phyloP scores from a whole-genome alignment of 768 basidiomycete species.

The Mycena capillaripes region DNA sequence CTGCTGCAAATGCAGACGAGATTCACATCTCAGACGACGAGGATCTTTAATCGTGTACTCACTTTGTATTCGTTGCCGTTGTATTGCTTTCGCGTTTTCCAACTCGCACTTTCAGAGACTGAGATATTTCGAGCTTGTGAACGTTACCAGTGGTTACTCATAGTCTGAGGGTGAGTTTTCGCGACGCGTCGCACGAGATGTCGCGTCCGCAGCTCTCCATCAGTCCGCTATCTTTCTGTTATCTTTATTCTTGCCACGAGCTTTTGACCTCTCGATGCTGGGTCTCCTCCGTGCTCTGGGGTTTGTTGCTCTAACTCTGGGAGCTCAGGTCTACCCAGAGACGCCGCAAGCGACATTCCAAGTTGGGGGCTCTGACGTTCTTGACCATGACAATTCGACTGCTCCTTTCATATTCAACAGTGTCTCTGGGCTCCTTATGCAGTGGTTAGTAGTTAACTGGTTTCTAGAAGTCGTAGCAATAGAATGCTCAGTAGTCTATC shows the following conservation, averaged over 20 bases:
- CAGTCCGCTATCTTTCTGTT: too few species aligned
- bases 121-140: too few species aligned
- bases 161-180: too few species aligned
- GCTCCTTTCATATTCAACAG: conserved; percentile 37
- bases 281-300: conserved; percentile 1
- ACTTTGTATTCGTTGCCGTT: conserved; percentile 34
- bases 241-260: too few species aligned
- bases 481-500: background rate
- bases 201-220: background rate
- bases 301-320: background rate
- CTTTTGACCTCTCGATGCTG: background rate
- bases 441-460: conserved; percentile 24
- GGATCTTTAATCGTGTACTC: conserved; percentile 59
- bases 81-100: conserved; percentile 6
- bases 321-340: background rate
- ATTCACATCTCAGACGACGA: conserved; percentile 93
- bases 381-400: conserved; percentile 19
- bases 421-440: conserved; percentile 34
- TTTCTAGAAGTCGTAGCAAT: background rate
- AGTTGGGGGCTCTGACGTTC: background rate
- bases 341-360: background rate
- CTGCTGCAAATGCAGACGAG: conserved; percentile 78
- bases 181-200: background rate
- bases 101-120: background rate
- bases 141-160: too few species aligned